Base-by-base conservation (phyloP, 371 early-diverging fungal species). In the Blakeslea trispora region DNA sequence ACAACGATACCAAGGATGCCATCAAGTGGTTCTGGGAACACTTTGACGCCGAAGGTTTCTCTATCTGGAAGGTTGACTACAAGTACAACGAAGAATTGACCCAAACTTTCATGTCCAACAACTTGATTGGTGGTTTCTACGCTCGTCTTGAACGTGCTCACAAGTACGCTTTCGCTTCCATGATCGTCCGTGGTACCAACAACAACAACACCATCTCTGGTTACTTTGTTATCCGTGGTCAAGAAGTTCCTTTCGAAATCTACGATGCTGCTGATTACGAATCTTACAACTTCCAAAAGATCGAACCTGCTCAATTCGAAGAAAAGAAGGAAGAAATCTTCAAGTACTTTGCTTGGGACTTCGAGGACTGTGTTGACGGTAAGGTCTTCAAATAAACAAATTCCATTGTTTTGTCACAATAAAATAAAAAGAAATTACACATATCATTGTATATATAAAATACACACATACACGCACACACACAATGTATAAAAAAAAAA, bases 131-230 rank as follows among this genome's bases (percentile, higher is more conserved):
- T 72, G 96, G 96, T 64, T 91, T 95, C 88, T 93, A 86, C 75
- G 91, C 89, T 75, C 93, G 96, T 80, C 82, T 97, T 57, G 96
- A 95, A 77, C 80, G 84, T 49, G 93, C 93, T 55, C 90, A 92
- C 77, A 97, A 96, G 85, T 97, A 95, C 72, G 95, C 95, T 60
- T 97, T 97, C 71, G 97, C 91, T 60, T 83, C 85, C 68, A 76
- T 97, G 77, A 70, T 91, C 47, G 90, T 93, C 24, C 77, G 91
- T 59, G 97, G 97, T 62, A 82, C 83, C 73, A 87, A 94, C 75
- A 85, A 90, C 85, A 85, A 92, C 73, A 95, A 92, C 86, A 75
- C 76, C 70, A 96, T 97, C 81, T 70, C 84, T 47, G 96, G 97
- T 70, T 93, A 91, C 91, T 97, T 93, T 74, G 86, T 97, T 42